These are phyloP conservation scores for Syncephalastrum contaminatum DNA, from an alignment of 371 early-diverging fungal species.

Conservation along the genomic window DNA sequence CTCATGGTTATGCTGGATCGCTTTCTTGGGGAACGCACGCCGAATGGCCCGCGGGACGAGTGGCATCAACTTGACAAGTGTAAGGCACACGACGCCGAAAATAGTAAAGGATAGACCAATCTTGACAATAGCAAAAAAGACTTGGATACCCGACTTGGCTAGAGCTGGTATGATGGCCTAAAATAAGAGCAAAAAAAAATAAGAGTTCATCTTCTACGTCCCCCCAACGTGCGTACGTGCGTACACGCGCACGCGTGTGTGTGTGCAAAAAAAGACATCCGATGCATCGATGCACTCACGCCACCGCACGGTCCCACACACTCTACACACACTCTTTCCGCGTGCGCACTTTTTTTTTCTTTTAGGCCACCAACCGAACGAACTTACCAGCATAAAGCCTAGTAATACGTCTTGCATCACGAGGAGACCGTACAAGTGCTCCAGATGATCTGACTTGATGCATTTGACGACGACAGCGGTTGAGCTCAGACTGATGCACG, in stretches of 20 bases:
- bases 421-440: constrained; percentile 47
- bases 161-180: constrained; percentile 62
- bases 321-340: too few species aligned
- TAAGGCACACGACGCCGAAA: constrained; percentile 40
- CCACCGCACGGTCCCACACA: too few species aligned
- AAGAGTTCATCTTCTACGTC: not conserved
- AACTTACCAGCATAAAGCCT: constrained; percentile 57
- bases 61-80: constrained; percentile 31
- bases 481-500: constrained; percentile 51
- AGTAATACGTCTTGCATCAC: constrained; percentile 64
- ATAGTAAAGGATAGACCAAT: constrained; percentile 35
- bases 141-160: constrained; percentile 46
- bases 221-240: too few species aligned
- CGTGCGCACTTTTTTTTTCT: too few species aligned
- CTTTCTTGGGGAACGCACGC: constrained; percentile 23
- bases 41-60: constrained; percentile 19
- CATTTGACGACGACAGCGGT: constrained; percentile 61
- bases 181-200: not conserved
- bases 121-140: constrained; percentile 32
- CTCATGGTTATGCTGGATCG: constrained; percentile 36
- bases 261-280: too few species aligned
- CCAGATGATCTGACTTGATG: constrained; percentile 44
- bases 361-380: not conserved
- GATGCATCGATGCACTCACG: too few species aligned
- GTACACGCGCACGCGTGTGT: too few species aligned